Evolutionary conservation across 2,329 filamentous ascomycete genomes (phyloP).

Genomic region (Cytospora mali): DNA sequence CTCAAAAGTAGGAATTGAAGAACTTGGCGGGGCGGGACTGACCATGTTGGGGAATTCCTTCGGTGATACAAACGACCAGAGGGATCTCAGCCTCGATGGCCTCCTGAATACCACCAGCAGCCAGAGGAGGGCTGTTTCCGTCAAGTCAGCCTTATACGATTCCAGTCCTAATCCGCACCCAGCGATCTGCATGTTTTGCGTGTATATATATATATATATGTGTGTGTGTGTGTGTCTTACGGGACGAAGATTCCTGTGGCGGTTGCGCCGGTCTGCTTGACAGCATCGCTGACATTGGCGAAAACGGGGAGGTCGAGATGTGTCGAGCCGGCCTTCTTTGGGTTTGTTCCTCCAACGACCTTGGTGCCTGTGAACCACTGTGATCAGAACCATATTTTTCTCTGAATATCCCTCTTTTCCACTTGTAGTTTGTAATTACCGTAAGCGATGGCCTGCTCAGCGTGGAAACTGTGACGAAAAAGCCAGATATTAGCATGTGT

Average conservation of each 20-base stretch:
- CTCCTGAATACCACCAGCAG: conserved; percentile 95
- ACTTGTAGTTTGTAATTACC: conserved; percentile 57
- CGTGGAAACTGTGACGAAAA: conserved; percentile 76
- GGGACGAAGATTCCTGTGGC: conserved; percentile 97
- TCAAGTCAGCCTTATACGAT: conserved; percentile 9
- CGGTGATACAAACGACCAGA: conserved; percentile 95
- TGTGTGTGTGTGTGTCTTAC: conserved; percentile 59
- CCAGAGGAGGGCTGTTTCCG: conserved; percentile 73
- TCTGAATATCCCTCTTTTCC: conserved; percentile 13
- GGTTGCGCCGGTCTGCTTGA: conserved; percentile 86
- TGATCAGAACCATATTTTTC: conserved; percentile 24
- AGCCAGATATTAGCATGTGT: conserved; percentile 37
- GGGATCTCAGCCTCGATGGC: conserved; percentile 91
- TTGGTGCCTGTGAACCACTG: conserved; percentile 71
- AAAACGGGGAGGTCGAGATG: conserved; percentile 95
- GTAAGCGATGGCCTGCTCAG: conserved; percentile 96
- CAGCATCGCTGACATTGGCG: conserved; percentile 81
- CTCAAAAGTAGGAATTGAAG: background rate
- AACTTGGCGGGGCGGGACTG: conserved; percentile 40
- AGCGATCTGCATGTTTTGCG: background rate
- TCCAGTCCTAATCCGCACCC: background rate
- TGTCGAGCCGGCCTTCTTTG: conserved; percentile 91
- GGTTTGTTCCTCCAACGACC: conserved; percentile 97
- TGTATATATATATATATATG: background rate
- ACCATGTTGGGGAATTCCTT: conserved; percentile 98